Percentiles rank a stretch among this genome's conserved stretches.
Evolutionary conservation across 352 stramenopile species (phyloP).

Genomic region (Peronospora tabacina): DNA sequence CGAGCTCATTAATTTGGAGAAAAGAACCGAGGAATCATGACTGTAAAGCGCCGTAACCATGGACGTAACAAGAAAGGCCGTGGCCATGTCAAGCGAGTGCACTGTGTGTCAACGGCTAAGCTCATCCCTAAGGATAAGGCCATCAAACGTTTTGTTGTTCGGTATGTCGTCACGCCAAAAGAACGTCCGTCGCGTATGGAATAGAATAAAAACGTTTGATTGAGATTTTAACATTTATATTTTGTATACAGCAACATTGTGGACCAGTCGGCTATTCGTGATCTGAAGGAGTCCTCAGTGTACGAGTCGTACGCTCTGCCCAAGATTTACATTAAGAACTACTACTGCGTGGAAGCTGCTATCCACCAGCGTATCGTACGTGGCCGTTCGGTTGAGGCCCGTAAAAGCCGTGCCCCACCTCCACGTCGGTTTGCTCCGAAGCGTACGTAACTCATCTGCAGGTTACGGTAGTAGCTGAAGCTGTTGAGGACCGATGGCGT

Average conservation of each 20-base stretch:
- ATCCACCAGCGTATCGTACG: slow-evolving; percentile 99
- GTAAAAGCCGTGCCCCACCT: slow-evolving; percentile 92
- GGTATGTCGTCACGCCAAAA: slow-evolving; percentile 41
- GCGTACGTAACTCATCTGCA: slow-evolving; percentile 41
- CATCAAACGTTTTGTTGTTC: slow-evolving; percentile 89
- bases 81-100: slow-evolving; percentile 97
- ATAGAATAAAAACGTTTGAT: neutral
- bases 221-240: neutral
- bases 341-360: slow-evolving; percentile 98
- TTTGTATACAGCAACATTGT: slow-evolving; percentile 91
- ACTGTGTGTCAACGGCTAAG: slow-evolving; percentile 98
- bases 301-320: slow-evolving; percentile 98
- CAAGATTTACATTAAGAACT: slow-evolving; percentile 99
- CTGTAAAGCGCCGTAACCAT: slow-evolving; percentile 98
- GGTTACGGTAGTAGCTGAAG: slow-evolving; percentile 20
- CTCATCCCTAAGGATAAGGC: slow-evolving; percentile 96
- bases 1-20: slow-evolving; percentile 67
- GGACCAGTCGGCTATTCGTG: slow-evolving; percentile 96
- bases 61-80: slow-evolving; percentile 98
- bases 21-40: slow-evolving; percentile 91
- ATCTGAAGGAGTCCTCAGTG: slow-evolving; percentile 97
- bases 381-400: slow-evolving; percentile 89
- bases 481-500: slow-evolving; percentile 16
- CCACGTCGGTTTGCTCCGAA: slow-evolving; percentile 71
- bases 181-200: neutral